Evolutionary conservation across 768 basidiomycete genomes (phyloP), one percentile per base, ranked within the genome.

Genomic region (Epithele typhae): DNA sequence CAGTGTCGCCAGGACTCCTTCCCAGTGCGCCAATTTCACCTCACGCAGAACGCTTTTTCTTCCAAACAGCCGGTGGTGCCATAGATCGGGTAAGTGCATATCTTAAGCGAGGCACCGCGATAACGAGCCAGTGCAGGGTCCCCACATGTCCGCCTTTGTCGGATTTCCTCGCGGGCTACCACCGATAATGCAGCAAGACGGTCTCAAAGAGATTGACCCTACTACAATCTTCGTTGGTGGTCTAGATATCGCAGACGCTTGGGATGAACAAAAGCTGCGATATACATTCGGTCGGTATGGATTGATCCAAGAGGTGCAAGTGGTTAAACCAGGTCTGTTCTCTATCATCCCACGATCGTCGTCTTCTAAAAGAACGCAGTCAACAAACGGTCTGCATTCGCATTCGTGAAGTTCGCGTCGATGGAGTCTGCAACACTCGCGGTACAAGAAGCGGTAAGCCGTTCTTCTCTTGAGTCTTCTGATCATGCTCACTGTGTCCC

Each of bases 191-290:
- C n/a, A n/a, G n/a, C n/a, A n/a, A n/a, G n/a, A n/a, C n/a, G n/a
- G n/a, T n/a, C n/a, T n/a, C 25, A 66, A 68, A 45, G 71, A 75
- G 19, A 61, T 82, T 12, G 85, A 89, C 59, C 82, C 81, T 0
- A 78, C 73, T 2, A 81, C 84, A 1, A 69, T 91, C 23, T 90
- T 89, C 59, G 83, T 89, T 23, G 87, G 88, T 6, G 86, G 86
- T 4, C 70, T 91, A 36, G 81, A 84, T 55, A 75, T 79, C 58
- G 71, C 79, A 3, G 69, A 70, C 22, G 76, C 78, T 6, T 90
- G 87, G 88, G 76, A 81, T 37, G 86, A 90, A 58, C 71, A 69
- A 8, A 82, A 75, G 51, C 69, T 91, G 25, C 68, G 64, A 24
- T 58, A 61, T 6, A 69, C 85, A 37, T 91, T 91, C 59, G 68